Evolutionary conservation across 1,284 basidiomycete genomes (phyloP).

Genomic region (Apiotrichum mycotoxinovorans): DNA sequence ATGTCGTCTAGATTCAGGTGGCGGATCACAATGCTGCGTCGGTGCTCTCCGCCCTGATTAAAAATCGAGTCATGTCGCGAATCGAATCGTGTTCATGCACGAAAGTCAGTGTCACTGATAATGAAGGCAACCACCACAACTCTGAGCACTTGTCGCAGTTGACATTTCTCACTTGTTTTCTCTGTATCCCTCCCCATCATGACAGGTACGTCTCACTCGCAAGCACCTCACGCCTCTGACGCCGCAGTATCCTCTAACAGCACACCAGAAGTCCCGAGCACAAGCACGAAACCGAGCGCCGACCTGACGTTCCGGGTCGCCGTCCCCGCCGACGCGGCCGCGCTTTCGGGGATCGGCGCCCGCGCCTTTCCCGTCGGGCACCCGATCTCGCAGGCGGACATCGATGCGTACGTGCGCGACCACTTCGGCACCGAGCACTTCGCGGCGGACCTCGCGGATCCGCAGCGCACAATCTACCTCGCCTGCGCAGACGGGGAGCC

Average conservation of each 20-base stretch:
- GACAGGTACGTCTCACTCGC: background rate
- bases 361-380: conserved; percentile 9
- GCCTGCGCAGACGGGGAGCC: background rate
- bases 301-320: conserved; percentile 34
- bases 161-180: too few species aligned
- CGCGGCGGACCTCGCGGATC: background rate
- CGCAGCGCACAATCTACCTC: background rate
- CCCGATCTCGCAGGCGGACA: conserved; percentile 7
- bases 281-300: background rate
- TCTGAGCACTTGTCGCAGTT: too few species aligned
- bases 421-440: conserved; percentile 8
- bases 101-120: too few species aligned
- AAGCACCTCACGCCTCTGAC: too few species aligned
- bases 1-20: too few species aligned
- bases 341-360: conserved; percentile 3
- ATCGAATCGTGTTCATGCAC: too few species aligned
- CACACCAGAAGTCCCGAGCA: too few species aligned
- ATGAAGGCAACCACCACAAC: too few species aligned
- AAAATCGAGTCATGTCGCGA: too few species aligned
- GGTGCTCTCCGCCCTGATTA: too few species aligned
- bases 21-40: too few species aligned
- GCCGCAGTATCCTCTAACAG: background rate
- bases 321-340: background rate
- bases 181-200: background rate
- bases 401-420: conserved; percentile 8